These are phyloP conservation scores for Rhizopus sp. DNA, from an alignment of 371 early-diverging fungal genomes.

Conservation along the genomic window DNA sequence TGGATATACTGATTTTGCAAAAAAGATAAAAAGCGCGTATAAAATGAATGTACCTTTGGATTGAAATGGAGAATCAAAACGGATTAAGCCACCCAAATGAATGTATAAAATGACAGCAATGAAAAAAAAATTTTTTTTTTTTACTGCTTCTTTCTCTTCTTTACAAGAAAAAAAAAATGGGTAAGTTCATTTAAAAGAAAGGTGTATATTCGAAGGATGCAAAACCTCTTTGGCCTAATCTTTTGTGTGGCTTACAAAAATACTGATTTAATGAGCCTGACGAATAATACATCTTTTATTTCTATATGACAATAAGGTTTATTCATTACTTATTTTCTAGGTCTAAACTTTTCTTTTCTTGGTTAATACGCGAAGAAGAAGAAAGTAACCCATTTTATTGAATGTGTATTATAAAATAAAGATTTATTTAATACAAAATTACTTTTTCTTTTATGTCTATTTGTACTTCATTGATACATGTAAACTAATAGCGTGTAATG, in stretches of 20 bases:
- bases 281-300: constrained; percentile 4
- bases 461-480: too few species aligned
- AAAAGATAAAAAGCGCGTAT: constrained; percentile 31
- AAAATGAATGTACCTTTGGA: constrained; percentile 27
- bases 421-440: too few species aligned
- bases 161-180: not conserved
- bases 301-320: not conserved
- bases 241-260: constrained; percentile 29
- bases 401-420: too few species aligned
- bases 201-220: constrained; percentile 11
- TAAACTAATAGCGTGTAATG: too few species aligned
- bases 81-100: not conserved
- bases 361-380: too few species aligned
- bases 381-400: too few species aligned
- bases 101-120: not conserved
- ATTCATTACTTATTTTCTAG: not conserved
- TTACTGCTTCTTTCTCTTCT: not conserved
- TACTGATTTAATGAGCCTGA: constrained; percentile 43
- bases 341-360: not conserved
- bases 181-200: not conserved
- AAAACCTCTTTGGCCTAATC: constrained; percentile 31
- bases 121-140: not conserved
- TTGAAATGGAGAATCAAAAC: constrained; percentile 1
- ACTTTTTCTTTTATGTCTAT: too few species aligned
- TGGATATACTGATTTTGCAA: constrained; percentile 54